Evolutionary conservation across 2,329 filamentous ascomycete species (phyloP).

Genomic region (Fusarium sarcochroum): DNA sequence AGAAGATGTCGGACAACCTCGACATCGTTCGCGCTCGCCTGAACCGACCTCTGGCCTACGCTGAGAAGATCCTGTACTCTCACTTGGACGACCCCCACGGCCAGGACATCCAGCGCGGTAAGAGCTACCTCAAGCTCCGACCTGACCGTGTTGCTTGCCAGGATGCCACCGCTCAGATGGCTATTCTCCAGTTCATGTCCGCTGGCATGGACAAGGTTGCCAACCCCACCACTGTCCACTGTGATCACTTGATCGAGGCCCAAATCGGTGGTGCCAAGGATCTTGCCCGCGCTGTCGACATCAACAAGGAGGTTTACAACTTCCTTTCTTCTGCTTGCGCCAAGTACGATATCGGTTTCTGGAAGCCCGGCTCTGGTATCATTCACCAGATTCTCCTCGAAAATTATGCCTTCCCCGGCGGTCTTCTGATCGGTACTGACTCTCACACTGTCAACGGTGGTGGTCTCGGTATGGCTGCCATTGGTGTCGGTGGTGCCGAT

Average conservation of each 20-base stretch:
- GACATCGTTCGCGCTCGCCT: conserved; percentile 89
- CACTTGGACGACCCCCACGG: conserved; percentile 97
- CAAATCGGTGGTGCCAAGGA: conserved; percentile 95
- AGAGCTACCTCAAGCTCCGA: conserved; percentile 95
- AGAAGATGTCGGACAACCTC: conserved; percentile 99
- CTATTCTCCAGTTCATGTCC: conserved; percentile 99
- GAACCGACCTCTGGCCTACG: conserved; percentile 93
- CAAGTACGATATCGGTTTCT: conserved; percentile 99
- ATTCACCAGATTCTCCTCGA: conserved; percentile 99
- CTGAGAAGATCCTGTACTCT: conserved; percentile 99
- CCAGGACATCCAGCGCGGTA: conserved; percentile 96
- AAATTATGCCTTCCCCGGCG: conserved; percentile 99
- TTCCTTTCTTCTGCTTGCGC: conserved; percentile 94
- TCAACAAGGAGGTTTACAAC: conserved; percentile 99
- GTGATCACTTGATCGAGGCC: conserved; percentile 99
- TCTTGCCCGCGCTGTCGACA: conserved; percentile 88
- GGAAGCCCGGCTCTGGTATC: conserved; percentile 98
- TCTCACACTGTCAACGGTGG: conserved; percentile 98
- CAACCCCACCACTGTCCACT: conserved; percentile 96
- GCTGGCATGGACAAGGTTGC: conserved; percentile 96
- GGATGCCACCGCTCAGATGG: conserved; percentile 99
- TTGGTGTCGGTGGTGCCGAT: conserved; percentile 98
- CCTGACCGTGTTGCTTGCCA: conserved; percentile 99
- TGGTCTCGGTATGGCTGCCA: conserved; percentile 94
- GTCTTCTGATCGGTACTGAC: conserved; percentile 96